phyloP scores from a whole-genome alignment of 352 stramenopile species.

The Globisporangium perplexum region DNA sequence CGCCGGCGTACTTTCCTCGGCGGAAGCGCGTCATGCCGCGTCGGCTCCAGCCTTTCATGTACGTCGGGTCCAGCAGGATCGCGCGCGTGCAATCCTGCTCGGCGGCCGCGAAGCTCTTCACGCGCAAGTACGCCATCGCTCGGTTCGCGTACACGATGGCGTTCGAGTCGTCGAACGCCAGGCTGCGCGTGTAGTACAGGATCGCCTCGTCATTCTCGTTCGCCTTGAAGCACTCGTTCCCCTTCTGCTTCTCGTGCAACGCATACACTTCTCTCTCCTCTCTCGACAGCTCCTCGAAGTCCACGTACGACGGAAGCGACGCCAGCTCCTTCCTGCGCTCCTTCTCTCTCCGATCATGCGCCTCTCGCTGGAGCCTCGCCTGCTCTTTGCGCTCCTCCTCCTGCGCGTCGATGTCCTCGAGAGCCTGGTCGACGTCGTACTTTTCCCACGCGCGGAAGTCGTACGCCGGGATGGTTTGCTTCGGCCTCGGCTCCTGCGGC shows the following conservation, averaged over 20 bases:
- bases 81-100: slow-evolving; percentile 83
- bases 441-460: slow-evolving; percentile 92
- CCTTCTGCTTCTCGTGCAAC: slow-evolving; percentile 88
- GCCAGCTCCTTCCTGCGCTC: slow-evolving; percentile 50
- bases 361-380: slow-evolving; percentile 23
- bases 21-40: slow-evolving; percentile 86
- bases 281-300: slow-evolving; percentile 41
- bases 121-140: slow-evolving; percentile 69
- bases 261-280: slow-evolving; percentile 54
- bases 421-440: slow-evolving; percentile 83
- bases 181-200: slow-evolving; percentile 86
- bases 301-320: slow-evolving; percentile 52
- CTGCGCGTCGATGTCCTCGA: slow-evolving; percentile 61
- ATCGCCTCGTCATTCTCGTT: slow-evolving; percentile 83
- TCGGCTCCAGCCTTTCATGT: slow-evolving; percentile 83
- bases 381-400: slow-evolving; percentile 36
- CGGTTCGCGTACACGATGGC: slow-evolving; percentile 85
- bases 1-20: slow-evolving; percentile 81
- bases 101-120: slow-evolving; percentile 81
- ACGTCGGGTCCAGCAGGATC: slow-evolving; percentile 73
- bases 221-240: slow-evolving; percentile 90
- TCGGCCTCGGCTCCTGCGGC: slow-evolving; percentile 19
- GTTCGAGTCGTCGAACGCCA: slow-evolving; percentile 75
- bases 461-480: slow-evolving; percentile 71
- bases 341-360: slow-evolving; percentile 27